Evolutionary conservation across 306 rosid genomes (phyloP), one percentile per base, ranked within the genome.

Genomic region (Inga laurina): DNA sequence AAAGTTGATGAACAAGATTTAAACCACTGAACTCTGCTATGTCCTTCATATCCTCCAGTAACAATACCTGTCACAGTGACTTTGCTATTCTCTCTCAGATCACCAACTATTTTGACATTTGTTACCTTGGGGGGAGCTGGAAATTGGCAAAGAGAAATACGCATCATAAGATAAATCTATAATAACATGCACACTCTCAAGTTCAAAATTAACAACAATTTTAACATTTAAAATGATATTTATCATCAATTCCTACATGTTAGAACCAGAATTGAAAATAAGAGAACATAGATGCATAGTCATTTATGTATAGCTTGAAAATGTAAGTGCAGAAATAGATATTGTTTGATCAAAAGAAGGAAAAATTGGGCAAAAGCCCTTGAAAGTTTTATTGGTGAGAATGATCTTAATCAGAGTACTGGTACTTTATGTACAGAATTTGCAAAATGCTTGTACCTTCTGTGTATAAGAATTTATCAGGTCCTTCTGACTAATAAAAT

Each of bases 1-100:
- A 94, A 87, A 73, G 88, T 81, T 69, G 94, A 75, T 7, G 80
- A 94, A 77, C 89, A 62, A 76, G 97, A 91, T 88, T 96, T 96
- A 86, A 90, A 94, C 99, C 99, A 96, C 90, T 94, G 99, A 78
- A 94, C 99, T 86, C 99, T 89, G 87, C 99, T 91, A 69, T 93
- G 88, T 66, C 89, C 99, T 88, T 96, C 99, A 79, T 92, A 88
- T 85, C 99, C 99, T 86, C 99, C 99, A 2, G 94, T 92, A 79
- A 96, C 97, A 90, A 69, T 77, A 74, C 98, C 95, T 54, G 95
- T 86, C 43, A 86, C 97, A 76, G 91, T 92, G 79, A 96, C 88
- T 91, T 94, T 96, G 87, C 89, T 88, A 84, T 94, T 96, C 90
- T 96, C 99, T 79, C 86, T 89, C 71, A 92, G 68, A 72, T 96